Evolutionary conservation across 768 basidiomycete genomes (phyloP), one percentile per base, ranked within the genome.

Genomic region (Dioszegia hungarica): DNA sequence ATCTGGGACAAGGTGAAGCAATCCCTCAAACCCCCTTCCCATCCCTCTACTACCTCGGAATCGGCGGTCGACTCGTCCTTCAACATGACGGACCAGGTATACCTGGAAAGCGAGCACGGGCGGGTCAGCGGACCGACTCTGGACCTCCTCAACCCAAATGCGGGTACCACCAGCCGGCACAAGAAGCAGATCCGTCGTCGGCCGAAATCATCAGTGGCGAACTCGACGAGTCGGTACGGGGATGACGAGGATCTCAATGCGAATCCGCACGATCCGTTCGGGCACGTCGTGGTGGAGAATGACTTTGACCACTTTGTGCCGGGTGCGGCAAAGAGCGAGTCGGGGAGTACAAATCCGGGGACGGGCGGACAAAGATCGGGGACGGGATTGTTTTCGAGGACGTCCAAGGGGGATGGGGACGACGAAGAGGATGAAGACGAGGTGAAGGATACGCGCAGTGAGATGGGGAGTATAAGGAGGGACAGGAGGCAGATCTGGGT

Each of bases 1-100:
- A 36, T 62, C 1, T 70, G 72, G 71, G 2, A 53, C 5, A 56
- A 41, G 4, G 43, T 75, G 47, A 62, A 57, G 34, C 44, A 59
- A 9, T 66, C 61, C 38, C 55, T 75, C 10, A 60, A 60, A 19
- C 66, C 71, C 22, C 67, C 74, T 25, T 68, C 72, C 9, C 74
- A 75, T 60, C 74, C 74, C 17, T 74, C 72, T 1, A 73, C 72
- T n/a, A 72, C 72, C 0, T 75, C 74, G 0, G 66, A 72, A 57
- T 68, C 69, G 2, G 72, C 62, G 22, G 47, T 62, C n/a, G 66
- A 55, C 31, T 54, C 47, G 10, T 56, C 62, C 31, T 45, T 57
- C 14, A 61, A 63, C 47, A 46, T 57, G 34, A 67, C 59, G 22
- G 64, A 68, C 31, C 53, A 50, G 11, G 64, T 55, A 17, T 53